phyloP scores from a whole-genome alignment of 1,139 yeast genomes.

The Yamadazyma dushanensis region DNA sequence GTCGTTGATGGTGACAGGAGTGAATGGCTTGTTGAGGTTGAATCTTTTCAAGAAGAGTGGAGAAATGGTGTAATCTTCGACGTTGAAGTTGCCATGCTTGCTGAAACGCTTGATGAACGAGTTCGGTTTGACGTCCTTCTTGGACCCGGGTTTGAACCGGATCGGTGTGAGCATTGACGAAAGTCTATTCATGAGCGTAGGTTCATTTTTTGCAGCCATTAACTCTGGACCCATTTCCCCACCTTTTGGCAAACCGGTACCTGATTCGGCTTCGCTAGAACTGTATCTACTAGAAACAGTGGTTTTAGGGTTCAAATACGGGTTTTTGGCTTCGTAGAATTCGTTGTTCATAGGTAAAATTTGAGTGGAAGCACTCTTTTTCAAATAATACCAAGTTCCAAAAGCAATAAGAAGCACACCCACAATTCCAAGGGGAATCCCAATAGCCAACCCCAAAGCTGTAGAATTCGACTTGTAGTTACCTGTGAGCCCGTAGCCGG shows the following conservation, averaged over 20 bases:
- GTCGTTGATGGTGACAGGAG: slow-evolving; percentile 12
- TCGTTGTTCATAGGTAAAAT: slow-evolving; percentile 13
- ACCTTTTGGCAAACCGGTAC: not conserved
- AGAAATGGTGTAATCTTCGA: slow-evolving; percentile 26
- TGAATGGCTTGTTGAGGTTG: slow-evolving; percentile 23
- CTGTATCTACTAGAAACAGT: not conserved
- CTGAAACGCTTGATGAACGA: slow-evolving; percentile 14
- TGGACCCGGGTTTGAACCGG: slow-evolving; percentile 15
- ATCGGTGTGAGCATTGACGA: slow-evolving; percentile 14
- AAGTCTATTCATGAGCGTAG: slow-evolving; percentile 3
- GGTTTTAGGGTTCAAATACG: not conserved
- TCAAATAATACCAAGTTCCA: slow-evolving; percentile 20
- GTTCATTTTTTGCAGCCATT: slow-evolving; percentile 1
- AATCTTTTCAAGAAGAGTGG: slow-evolving; percentile 39
- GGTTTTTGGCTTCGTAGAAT: slow-evolving; percentile 9
- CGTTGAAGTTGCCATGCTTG: slow-evolving; percentile 5
- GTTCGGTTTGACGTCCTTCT: slow-evolving; percentile 9
- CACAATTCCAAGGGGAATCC: slow-evolving; percentile 42
- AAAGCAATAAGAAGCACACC: slow-evolving; percentile 25
- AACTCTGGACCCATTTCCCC: too few species aligned
- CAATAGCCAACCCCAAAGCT: slow-evolving; percentile 41
- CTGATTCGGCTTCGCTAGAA: not conserved
- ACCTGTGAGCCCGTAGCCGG: not conserved
- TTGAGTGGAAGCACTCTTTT: slow-evolving; percentile 11
- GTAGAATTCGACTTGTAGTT: slow-evolving; percentile 11